Conservation (phyloP, 495 filamentous ascomycete species). For the Xylaria longipes region DNA sequence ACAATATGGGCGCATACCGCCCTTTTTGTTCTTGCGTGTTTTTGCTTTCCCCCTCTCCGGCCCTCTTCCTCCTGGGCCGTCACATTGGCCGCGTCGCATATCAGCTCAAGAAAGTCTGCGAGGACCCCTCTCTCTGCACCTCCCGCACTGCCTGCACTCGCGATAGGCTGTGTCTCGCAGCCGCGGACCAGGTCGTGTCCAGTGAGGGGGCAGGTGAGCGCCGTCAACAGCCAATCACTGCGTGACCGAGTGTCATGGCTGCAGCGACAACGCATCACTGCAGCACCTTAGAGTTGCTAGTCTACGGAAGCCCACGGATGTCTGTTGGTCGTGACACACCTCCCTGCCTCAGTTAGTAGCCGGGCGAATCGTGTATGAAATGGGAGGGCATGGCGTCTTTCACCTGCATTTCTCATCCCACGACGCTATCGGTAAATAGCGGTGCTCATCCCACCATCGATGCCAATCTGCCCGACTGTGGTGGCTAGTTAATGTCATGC, state of each 20-base stretch:
- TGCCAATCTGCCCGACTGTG: constrained; percentile 10
- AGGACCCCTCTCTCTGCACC: constrained; percentile 23
- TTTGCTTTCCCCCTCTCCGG: neutral
- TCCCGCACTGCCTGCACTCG: constrained; percentile 30
- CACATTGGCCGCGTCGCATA: constrained; percentile 25
- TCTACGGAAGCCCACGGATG: constrained; percentile 6
- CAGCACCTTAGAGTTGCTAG: constrained; percentile 20
- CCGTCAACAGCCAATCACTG: constrained; percentile 39
- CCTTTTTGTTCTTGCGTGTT: neutral
- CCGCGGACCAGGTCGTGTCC: constrained; percentile 14
- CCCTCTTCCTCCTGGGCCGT: constrained; percentile 16
- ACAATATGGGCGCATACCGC: constrained; percentile 7
- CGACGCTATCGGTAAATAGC: constrained; percentile 15
- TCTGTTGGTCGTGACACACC: constrained; percentile 19
- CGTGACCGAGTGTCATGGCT: constrained; percentile 25
- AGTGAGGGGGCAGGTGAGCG: constrained; percentile 32
- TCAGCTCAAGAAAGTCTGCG: constrained; percentile 24
- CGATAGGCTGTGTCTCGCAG: constrained; percentile 32
- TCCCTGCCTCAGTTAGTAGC: constrained; percentile 9
- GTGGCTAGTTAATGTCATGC: constrained; percentile 26
- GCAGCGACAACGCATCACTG: constrained; percentile 41
- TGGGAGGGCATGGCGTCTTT: constrained; percentile 16
- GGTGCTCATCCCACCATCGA: constrained; percentile 11
- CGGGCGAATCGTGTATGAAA: constrained; percentile 10
- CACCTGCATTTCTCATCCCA: constrained; percentile 16